These are phyloP conservation scores for Naganishia onofrii DNA, from an alignment of 768 basidiomycete genomes.

Conservation along the genomic window DNA sequence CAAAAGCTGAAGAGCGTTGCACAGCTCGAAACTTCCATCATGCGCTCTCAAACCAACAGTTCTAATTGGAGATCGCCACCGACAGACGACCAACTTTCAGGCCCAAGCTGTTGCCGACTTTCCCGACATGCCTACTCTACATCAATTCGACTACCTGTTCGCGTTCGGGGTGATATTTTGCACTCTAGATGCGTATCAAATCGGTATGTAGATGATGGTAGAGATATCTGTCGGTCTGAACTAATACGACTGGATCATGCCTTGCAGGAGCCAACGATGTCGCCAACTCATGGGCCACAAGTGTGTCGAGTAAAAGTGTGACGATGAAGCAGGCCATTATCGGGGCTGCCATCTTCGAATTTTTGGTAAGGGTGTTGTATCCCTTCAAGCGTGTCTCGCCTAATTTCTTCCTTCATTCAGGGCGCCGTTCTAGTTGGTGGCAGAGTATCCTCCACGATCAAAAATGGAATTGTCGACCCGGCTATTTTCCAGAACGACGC, in stretches of 20 bases:
- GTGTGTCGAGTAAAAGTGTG: constrained; percentile 53
- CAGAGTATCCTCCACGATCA: constrained; percentile 54
- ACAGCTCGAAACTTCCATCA: neutral
- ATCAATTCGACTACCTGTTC: constrained; percentile 52
- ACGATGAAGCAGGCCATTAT: constrained; percentile 53
- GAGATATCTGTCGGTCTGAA: neutral
- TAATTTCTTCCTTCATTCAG: neutral
- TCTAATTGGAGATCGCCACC: neutral
- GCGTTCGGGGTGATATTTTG: constrained; percentile 51
- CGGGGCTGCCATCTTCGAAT: constrained; percentile 52
- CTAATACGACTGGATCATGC: neutral
- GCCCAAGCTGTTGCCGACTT: too few relatives aligned
- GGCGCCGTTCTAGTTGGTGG: constrained; percentile 55
- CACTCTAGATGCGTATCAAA: constrained; percentile 52
- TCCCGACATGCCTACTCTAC: constrained; percentile 40
- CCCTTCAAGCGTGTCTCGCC: neutral
- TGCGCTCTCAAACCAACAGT: neutral
- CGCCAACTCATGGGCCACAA: constrained; percentile 53
- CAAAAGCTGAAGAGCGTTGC: neutral
- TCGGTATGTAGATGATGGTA: constrained; percentile 40
- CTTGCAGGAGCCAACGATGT: constrained; percentile 38
- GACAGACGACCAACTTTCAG: neutral
- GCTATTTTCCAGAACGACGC: constrained; percentile 51
- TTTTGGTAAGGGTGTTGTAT: constrained; percentile 32
- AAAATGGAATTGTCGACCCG: constrained; percentile 45